Base-by-base conservation (phyloP, 2,329 filamentous ascomycete species). In the Thielaviopsis ethacetica region DNA sequence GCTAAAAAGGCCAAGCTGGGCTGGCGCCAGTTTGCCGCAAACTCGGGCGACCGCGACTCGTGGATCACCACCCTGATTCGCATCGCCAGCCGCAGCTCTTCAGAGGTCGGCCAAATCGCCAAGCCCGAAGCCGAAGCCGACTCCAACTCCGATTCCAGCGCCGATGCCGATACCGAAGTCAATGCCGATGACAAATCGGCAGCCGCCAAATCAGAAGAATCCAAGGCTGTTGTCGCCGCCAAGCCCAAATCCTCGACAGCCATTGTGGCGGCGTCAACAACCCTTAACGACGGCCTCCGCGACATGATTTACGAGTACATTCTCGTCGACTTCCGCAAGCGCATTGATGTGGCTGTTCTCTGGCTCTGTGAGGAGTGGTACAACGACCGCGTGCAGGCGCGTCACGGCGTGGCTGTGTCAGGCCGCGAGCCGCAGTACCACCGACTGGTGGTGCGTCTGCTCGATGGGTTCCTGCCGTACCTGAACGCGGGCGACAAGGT, bases 291-390 rank as follows among this genome's bases (percentile, higher is more conserved):
- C 66, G 78, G 78, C 5, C 89, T 97, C 63, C 82, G 93, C 57
- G 86, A 95, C 64, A 78, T 82, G 7, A 74, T 98, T 1, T 93
- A 90, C 70, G 78, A 81, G 58, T 96, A 95, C 68, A 80, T 97
- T 54, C 80, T 97, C 63, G 89, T 94, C 63, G 91, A 97, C 68
- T 98, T 95, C 72, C 83, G 91, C 58, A 84, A 80, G 62, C 84
- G 93, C 51, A 91, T 97, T 63, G 91, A 94, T 64, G 81, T 93
- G 22, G 91, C 90, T 1, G 89, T 97, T 56, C 84, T 85, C 7
- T 98, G 93, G 93, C 77, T 98, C 17, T 95, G 86, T 65, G 93
- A 98, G 70, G 93, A 98, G 71, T 98, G 93, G 91, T 97, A 95
- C 71, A 94, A 91, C 66, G 91, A 97, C 69, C 83, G 71, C 69